Percentiles rank a stretch among this genome's conserved stretches.
These are phyloP conservation scores for Apiotrichum brassicae DNA, from an alignment of 1,284 basidiomycete genomes.

Conservation along the genomic window DNA sequence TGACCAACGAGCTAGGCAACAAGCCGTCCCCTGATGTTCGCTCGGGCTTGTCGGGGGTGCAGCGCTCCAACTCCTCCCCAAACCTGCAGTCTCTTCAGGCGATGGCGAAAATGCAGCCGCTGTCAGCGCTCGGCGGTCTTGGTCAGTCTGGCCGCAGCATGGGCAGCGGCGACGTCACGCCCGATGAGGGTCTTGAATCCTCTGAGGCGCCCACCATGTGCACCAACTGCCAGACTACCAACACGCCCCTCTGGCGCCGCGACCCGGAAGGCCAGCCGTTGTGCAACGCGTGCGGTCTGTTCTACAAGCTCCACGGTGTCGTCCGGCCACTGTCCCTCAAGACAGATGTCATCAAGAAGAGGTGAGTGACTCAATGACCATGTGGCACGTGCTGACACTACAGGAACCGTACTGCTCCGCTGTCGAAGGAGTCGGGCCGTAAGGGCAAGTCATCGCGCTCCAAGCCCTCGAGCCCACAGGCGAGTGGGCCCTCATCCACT, in stretches of 20 bases:
- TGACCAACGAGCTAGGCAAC: conserved; percentile 12
- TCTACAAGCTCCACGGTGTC: conserved; percentile 92
- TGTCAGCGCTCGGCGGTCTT: conserved; percentile 1
- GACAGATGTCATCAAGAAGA: conserved; percentile 96
- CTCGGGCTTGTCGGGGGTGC: no score
- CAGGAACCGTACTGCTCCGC: conserved; percentile 16
- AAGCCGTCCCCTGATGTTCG: conserved; percentile 1
- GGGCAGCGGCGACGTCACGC: conserved; percentile 9
- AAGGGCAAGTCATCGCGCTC: conserved; percentile 8
- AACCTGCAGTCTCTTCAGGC: conserved; percentile 33
- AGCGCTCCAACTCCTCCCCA: conserved; percentile 42
- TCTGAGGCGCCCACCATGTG: conserved; percentile 70
- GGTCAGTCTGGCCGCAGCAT: not conserved
- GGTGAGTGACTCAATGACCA: conserved; percentile 54
- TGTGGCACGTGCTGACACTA: not conserved
- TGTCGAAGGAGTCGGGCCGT: conserved; percentile 12
- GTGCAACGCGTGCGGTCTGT: conserved; percentile 82
- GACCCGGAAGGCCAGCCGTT: conserved; percentile 92
- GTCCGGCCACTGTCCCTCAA: conserved; percentile 88
- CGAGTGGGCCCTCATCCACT: conserved; percentile 5
- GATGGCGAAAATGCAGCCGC: conserved; percentile 3
- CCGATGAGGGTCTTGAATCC: conserved; percentile 2
- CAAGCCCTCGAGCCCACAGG: conserved; percentile 13
- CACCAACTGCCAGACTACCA: conserved; percentile 91
- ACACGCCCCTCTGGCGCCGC: conserved; percentile 89